Conservation (phyloP, 73 alveolate species). For the Stentor roeselii region DNA sequence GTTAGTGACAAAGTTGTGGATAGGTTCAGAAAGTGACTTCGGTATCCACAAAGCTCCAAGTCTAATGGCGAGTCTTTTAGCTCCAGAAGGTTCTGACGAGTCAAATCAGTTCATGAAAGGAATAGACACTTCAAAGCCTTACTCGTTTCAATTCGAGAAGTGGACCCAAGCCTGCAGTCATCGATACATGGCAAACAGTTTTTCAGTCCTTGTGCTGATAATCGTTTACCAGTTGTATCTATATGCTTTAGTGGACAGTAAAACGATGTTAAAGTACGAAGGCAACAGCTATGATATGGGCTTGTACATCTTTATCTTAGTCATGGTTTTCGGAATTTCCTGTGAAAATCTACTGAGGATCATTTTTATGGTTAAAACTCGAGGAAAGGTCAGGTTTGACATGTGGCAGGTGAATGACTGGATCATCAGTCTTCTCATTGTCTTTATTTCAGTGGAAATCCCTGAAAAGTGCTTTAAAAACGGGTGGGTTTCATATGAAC, state of each 20-base stretch:
- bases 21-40: slow-evolving; percentile 51
- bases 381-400: slow-evolving; percentile 40
- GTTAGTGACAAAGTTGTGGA: slow-evolving; percentile 59
- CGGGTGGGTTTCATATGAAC: too few relatives aligned
- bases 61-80: slow-evolving; percentile 41
- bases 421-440: too few relatives aligned
- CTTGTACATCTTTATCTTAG: slow-evolving; percentile 40
- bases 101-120: slow-evolving; percentile 44
- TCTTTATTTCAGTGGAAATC: too few relatives aligned
- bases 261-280: slow-evolving; percentile 32
- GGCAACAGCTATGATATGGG: slow-evolving; percentile 34
- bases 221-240: slow-evolving; percentile 37
- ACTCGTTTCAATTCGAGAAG: slow-evolving; percentile 53
- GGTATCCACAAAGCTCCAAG: slow-evolving; percentile 47
- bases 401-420: slow-evolving; percentile 38
- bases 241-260: slow-evolving; percentile 45
- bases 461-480: too few relatives aligned
- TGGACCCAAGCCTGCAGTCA: background rate
- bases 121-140: slow-evolving; percentile 49
- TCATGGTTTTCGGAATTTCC: slow-evolving; percentile 48
- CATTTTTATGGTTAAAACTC: slow-evolving; percentile 33
- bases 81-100: slow-evolving; percentile 37
- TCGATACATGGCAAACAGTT: background rate
- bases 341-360: slow-evolving; percentile 26
- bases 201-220: background rate